These are phyloP conservation scores for Pseudogymnoascus destructans DNA, from an alignment of 2,329 filamentous ascomycete species.

Conservation along the genomic window DNA sequence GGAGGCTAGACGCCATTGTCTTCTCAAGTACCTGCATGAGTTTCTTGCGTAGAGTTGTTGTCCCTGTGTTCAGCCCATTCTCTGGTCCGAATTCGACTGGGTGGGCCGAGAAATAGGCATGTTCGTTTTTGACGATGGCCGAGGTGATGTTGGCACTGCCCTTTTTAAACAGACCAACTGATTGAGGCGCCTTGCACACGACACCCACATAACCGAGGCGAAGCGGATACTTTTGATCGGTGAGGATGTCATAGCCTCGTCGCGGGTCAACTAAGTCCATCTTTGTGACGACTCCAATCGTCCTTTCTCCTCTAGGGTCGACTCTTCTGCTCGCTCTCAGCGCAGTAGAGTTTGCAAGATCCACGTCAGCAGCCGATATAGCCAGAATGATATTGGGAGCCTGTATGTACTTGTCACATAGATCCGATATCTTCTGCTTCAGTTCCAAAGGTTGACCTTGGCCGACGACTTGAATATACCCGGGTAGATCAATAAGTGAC, in stretches of 20 bases:
- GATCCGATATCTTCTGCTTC: conserved; percentile 88
- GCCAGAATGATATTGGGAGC: conserved; percentile 91
- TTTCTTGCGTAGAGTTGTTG: conserved; percentile 79
- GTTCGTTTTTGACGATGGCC: conserved; percentile 78
- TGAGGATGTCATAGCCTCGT: conserved; percentile 65
- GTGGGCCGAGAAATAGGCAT: conserved; percentile 73
- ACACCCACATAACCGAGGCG: conserved; percentile 95
- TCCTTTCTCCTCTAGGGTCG: conserved; percentile 86
- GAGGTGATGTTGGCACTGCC: conserved; percentile 66
- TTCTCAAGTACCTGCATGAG: conserved; percentile 94
- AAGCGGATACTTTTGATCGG: conserved; percentile 84
- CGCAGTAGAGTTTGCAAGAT: conserved; percentile 91
- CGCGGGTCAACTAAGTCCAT: conserved; percentile 90
- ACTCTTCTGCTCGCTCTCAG: conserved; percentile 80
- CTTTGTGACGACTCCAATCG: conserved; percentile 97
- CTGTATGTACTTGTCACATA: conserved; percentile 98
- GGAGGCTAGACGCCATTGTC: conserved; percentile 88
- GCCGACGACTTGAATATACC: conserved; percentile 92
- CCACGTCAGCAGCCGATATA: conserved; percentile 94
- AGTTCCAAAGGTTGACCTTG: conserved; percentile 81
- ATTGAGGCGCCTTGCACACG: conserved; percentile 57
- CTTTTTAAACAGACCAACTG: conserved; percentile 66
- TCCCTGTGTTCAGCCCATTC: conserved; percentile 65
- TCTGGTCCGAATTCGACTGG: conserved; percentile 65
- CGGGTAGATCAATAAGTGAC: conserved; percentile 88